Evolutionary conservation across 768 basidiomycete genomes (phyloP).

Genomic region (Heimioporus sp.): DNA sequence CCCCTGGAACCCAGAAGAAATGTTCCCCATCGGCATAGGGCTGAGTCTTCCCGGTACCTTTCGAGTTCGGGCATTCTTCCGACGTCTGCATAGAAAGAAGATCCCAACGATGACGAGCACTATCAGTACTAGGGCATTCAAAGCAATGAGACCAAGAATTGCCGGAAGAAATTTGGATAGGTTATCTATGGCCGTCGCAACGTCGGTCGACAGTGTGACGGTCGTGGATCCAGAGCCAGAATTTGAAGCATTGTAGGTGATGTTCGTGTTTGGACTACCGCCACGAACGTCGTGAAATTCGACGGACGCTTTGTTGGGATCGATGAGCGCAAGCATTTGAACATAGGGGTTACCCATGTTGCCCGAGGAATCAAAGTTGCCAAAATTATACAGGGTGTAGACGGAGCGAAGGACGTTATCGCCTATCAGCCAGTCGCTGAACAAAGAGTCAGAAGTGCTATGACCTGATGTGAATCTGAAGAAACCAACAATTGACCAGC

Average conservation of each 20-base stretch:
- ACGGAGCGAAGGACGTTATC: conserved; percentile 82
- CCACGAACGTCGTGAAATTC: conserved; percentile 73
- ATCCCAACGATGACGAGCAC: conserved; percentile 53
- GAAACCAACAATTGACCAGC: conserved; percentile 62
- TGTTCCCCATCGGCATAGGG: conserved; percentile 55
- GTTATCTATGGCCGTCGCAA: conserved; percentile 57
- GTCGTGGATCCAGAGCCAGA: conserved; percentile 43
- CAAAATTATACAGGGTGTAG: conserved; percentile 83
- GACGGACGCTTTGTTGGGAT: conserved; percentile 65
- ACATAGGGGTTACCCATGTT: conserved; percentile 76
- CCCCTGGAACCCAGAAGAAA: conserved; percentile 23
- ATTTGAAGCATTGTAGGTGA: conserved; percentile 57
- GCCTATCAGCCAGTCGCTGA: conserved; percentile 79
- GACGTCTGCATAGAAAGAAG: conserved; percentile 51
- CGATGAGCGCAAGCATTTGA: conserved; percentile 65
- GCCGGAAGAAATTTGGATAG: conserved; percentile 68
- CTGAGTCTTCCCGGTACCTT: conserved; percentile 46
- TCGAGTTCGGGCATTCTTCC: conserved; percentile 35
- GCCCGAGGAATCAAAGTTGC: conserved; percentile 65
- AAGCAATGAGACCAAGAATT: conserved; percentile 70
- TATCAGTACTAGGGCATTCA: conserved; percentile 72
- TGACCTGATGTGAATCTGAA: background rate
- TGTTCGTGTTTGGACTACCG: conserved; percentile 59
- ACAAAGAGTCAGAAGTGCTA: conserved; percentile 5
- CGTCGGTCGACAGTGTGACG: conserved; percentile 56